These are phyloP conservation scores for Magnolia changhungtana DNA, from an alignment of 164 flowering plant genomes.

Conservation along the genomic window DNA sequence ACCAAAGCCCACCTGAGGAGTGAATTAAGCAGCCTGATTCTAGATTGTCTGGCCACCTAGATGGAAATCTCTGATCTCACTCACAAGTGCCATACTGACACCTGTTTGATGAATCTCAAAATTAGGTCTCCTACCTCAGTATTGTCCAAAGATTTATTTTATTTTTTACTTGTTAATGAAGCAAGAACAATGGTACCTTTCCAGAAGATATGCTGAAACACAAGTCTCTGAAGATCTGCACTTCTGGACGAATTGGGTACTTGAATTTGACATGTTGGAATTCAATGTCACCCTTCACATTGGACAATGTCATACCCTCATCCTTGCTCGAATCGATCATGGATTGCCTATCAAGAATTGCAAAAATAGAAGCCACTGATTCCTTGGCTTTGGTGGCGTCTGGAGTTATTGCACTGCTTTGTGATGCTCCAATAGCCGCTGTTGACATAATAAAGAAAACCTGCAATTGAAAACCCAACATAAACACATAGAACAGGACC, in stretches of 20 bases:
- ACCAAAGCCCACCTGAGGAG: background rate
- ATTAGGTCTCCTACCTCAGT: too few relatives aligned
- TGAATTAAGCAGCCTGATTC: background rate
- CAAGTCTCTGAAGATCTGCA: constrained; percentile 40
- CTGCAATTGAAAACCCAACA: constrained; percentile 22
- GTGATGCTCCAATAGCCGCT: constrained; percentile 49
- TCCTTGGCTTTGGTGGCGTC: constrained; percentile 38
- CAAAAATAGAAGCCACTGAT: constrained; percentile 42
- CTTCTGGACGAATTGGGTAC: constrained; percentile 49
- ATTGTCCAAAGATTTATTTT: background rate
- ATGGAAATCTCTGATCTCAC: background rate
- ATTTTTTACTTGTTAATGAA: background rate
- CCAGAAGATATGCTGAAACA: constrained; percentile 35
- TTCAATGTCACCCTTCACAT: constrained; percentile 42
- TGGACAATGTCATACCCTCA: constrained; percentile 33
- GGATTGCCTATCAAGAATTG: constrained; percentile 41
- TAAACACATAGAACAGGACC: background rate
- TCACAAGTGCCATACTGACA: background rate
- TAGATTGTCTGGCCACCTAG: background rate
- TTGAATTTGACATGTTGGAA: constrained; percentile 42
- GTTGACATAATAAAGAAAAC: constrained; percentile 61
- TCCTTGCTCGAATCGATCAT: constrained; percentile 44
- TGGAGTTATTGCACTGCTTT: constrained; percentile 35
- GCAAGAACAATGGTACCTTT: constrained; percentile 27
- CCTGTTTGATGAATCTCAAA: background rate